phyloP scores from a whole-genome alignment of 345 rosid species.

The Anacardium occidentale region DNA sequence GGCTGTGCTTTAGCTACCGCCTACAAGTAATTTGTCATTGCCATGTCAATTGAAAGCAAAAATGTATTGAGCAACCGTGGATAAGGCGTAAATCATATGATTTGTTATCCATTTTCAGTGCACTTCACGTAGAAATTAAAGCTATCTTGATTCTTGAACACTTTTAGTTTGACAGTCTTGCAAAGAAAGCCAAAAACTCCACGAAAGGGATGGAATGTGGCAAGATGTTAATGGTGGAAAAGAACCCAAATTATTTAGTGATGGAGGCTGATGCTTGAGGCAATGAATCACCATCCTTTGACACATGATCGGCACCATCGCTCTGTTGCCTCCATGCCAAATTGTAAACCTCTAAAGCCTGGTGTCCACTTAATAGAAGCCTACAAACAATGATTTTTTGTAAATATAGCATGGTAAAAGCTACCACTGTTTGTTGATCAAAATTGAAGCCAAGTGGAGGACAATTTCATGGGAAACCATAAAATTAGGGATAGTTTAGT shows the following conservation, averaged over 20 bases:
- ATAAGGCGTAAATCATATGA: not conserved
- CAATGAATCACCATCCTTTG: not conserved
- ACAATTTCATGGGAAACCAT: not conserved
- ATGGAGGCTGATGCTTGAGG: not conserved
- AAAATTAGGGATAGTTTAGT: not conserved
- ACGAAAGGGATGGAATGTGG: constrained; percentile 2
- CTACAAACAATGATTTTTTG: not conserved
- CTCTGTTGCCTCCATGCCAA: not conserved
- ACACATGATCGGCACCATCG: constrained; percentile 7
- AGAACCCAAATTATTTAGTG: not conserved
- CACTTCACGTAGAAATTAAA: not conserved
- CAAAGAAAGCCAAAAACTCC: not conserved
- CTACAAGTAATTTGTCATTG: not conserved
- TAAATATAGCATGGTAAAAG: not conserved
- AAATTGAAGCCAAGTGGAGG: not conserved
- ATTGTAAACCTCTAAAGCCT: not conserved
- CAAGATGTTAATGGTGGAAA: not conserved
- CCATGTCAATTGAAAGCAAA: not conserved
- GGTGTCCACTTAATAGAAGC: not conserved
- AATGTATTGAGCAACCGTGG: not conserved
- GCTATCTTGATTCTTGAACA: not conserved
- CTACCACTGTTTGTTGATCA: not conserved
- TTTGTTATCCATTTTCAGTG: not conserved
- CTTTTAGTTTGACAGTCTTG: not conserved
- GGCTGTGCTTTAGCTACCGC: not conserved